These are phyloP conservation scores for Apiospora sp. DNA, from an alignment of 2,329 filamentous ascomycete genomes.

Conservation along the genomic window DNA sequence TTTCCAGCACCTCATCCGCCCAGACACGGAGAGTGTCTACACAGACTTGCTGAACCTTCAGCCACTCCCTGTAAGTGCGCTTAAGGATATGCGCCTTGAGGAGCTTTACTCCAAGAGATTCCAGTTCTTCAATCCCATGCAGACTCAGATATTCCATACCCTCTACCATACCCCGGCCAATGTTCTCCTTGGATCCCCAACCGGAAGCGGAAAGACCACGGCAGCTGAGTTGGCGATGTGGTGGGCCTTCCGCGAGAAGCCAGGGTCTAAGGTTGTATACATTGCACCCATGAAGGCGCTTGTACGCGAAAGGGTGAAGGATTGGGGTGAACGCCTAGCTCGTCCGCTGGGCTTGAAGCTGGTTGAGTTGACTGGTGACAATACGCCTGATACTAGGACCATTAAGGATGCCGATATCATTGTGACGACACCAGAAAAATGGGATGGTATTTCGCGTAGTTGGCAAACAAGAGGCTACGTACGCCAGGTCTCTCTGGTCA, in stretches of 20 bases:
- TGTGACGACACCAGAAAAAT: conserved; percentile 99
- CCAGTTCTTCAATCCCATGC: conserved; percentile 99
- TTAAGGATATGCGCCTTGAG: conserved; percentile 88
- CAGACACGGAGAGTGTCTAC: conserved; percentile 96
- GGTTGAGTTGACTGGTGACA: conserved; percentile 96
- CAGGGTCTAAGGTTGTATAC: conserved; percentile 97
- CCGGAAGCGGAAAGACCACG: conserved; percentile 96
- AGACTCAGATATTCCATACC: conserved; percentile 97
- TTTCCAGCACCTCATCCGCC: conserved; percentile 96
- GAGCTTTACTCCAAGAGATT: conserved; percentile 90
- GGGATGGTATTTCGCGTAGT: conserved; percentile 98
- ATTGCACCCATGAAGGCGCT: conserved; percentile 99
- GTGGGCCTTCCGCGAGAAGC: conserved; percentile 96
- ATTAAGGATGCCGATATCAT: conserved; percentile 98
- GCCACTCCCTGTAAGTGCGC: conserved; percentile 82
- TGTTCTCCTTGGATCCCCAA: conserved; percentile 92
- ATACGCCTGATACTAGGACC: conserved; percentile 94
- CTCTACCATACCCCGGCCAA: conserved; percentile 93
- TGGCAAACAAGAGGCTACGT: conserved; percentile 99
- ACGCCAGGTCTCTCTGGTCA: conserved; percentile 91
- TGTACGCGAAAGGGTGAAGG: conserved; percentile 93
- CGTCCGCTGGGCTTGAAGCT: conserved; percentile 85
- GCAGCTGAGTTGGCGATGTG: conserved; percentile 98
- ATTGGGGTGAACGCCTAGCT: conserved; percentile 87
- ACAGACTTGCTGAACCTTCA: conserved; percentile 93